Base-by-base conservation (phyloP, 495 filamentous ascomycete species). In the Neurospora sp. region DNA sequence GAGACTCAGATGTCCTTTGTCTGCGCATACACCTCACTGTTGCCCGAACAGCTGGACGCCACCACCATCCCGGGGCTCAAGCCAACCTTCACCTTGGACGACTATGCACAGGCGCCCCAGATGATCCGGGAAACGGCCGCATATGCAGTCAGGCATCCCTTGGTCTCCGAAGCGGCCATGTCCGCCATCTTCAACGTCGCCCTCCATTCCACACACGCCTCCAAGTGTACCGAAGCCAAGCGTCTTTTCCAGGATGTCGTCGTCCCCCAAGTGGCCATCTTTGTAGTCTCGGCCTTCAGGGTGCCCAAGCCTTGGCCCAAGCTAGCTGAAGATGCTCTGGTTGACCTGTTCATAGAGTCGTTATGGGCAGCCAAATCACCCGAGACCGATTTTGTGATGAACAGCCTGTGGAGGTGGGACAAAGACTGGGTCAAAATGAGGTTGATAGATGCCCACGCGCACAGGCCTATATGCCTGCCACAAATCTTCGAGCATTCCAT, bases 1-100 rank as follows among this genome's bases (percentile, higher is more conserved):
- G 89, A 94, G 66, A 92, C 96, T 0, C 96, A 98, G 73, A 87
- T 98, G 71, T 96, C 93, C 16, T 96, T 99, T 78, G 85, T 98
- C 46, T 90, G 90, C 73, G 93, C 94, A 9, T 98, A 92, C 78
- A 84, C 92, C 0, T 90, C 89, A 2, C 83, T 92, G 69, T 84
- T 84, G 69, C 87, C 90, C 4, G 90, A 93, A 11, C 88, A 93
- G 70, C 84, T 97, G 12, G 94, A 98, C 81, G 90, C 90, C 5
- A 91, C 89, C 23, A 90, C 91, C 62, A 94, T 97, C 70, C 94
- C 93, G 5, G 88, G 91, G 35, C 86, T 98, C 27, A 89, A 93
- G 71, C 86, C 87, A 41, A 91, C 94, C 2, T 97, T 97, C 81
- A 89, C 90, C 18, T 73, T 89, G 12, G 89, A 93, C 37, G 90